Conservation (phyloP, 768 basidiomycete species). For the Russula foetens region DNA sequence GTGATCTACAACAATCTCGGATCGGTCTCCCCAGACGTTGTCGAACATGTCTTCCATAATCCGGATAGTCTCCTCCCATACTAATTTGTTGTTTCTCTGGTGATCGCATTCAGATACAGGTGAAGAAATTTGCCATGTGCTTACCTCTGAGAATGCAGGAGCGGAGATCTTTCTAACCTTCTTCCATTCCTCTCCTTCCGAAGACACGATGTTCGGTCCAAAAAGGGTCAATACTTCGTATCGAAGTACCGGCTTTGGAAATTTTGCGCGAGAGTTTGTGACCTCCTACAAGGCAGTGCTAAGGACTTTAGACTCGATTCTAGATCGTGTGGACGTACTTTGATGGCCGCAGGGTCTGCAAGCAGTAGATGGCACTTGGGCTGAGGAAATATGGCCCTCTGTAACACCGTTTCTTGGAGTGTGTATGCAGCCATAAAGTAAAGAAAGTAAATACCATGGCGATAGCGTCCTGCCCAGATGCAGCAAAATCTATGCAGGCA, state of each 20-base stretch:
- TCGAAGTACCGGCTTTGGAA: slow-evolving; percentile 45
- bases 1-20: slow-evolving; percentile 37
- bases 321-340: background rate
- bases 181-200: slow-evolving; percentile 60
- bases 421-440: no score
- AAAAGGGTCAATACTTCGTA: slow-evolving; percentile 42
- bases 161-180: slow-evolving; percentile 52
- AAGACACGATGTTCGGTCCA: slow-evolving; percentile 49
- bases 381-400: slow-evolving; percentile 1
- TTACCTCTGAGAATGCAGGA: slow-evolving; percentile 55
- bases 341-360: slow-evolving; percentile 12
- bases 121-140: background rate
- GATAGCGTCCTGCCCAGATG: slow-evolving; percentile 7
- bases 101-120: background rate
- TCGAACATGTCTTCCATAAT: slow-evolving; percentile 28
- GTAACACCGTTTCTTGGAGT: background rate
- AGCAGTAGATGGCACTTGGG: background rate
- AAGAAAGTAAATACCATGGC: background rate
- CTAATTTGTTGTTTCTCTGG: slow-evolving; percentile 32
- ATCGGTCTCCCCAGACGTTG: slow-evolving; percentile 38
- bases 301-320: background rate
- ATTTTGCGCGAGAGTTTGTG: slow-evolving; percentile 38
- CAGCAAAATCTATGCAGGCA: background rate
- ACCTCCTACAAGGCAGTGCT: slow-evolving; percentile 37
- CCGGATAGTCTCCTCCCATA: slow-evolving; percentile 31